A percentile compares a stretch with the other conserved stretches of the same genome.
phyloP scores from a whole-genome alignment of 2,329 filamentous ascomycete species.

The Fusarium decemcellulare region DNA sequence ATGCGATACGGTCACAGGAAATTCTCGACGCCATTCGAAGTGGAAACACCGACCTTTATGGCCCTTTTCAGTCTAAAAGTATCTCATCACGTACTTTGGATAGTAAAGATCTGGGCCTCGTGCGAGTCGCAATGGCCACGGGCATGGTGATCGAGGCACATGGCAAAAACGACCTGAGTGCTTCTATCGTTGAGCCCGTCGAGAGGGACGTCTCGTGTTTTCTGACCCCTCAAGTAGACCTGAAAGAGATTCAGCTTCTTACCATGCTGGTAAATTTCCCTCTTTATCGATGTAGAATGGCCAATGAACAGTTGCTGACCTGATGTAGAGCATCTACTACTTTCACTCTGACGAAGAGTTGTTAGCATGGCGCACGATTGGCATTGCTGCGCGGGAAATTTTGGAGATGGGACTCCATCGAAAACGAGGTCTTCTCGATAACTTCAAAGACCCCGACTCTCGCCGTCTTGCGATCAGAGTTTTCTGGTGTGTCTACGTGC shows the following conservation, averaged over 20 bases:
- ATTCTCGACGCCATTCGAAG: slow-evolving; percentile 46
- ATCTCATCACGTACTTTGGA: slow-evolving; percentile 1
- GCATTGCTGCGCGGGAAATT: slow-evolving; percentile 60
- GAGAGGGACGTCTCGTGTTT: slow-evolving; percentile 49
- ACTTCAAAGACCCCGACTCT: slow-evolving; percentile 50
- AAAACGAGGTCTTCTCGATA: slow-evolving; percentile 58
- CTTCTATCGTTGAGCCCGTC: slow-evolving; percentile 48
- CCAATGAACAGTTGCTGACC: accelerated
- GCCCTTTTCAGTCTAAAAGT: not conserved
- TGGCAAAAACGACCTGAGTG: slow-evolving; percentile 48
- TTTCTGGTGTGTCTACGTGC: slow-evolving; percentile 67
- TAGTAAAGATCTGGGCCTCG: slow-evolving; percentile 50
- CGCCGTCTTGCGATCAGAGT: slow-evolving; percentile 54
- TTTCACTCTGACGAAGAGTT: slow-evolving; percentile 65
- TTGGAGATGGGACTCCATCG: slow-evolving; percentile 65
- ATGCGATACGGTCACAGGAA: slow-evolving; percentile 42
- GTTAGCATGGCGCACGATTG: slow-evolving; percentile 63
- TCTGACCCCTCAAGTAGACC: slow-evolving; percentile 46
- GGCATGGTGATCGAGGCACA: slow-evolving; percentile 51
- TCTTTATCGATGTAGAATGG: not conserved
- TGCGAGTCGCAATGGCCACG: slow-evolving; percentile 52
- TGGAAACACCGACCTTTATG: not conserved
- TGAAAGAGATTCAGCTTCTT: slow-evolving; percentile 53
- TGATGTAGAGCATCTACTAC: slow-evolving; percentile 55
- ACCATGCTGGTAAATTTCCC: slow-evolving; percentile 46